Base-by-base conservation (phyloP, 208 protist genomes). In the Entamoeba invadens region DNA sequence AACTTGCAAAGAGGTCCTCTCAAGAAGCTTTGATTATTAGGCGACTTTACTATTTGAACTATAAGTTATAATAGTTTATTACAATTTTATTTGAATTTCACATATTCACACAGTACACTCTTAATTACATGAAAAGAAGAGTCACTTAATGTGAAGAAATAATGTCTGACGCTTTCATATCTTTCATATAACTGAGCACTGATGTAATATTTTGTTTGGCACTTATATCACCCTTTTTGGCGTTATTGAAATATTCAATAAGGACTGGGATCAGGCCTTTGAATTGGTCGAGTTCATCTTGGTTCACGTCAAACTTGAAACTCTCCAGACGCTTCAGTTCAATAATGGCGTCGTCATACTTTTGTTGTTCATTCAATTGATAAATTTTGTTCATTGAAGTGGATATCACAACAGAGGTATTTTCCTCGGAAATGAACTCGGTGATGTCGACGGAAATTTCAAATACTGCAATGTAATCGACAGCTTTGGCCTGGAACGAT, bases 1-100 rank as follows among this genome's bases (percentile, higher is more conserved):
- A 46, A 94, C 31, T 92, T 47, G 95, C 5, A 96, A 94, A 42
- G 95, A 96, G 68, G 93, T 96, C 18, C 44, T 96, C 6, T 94
- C 93, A 14, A 91, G 45, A 50, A 92, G 94, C 44, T 93, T 93
- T 93, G 94, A 96, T 93, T 95, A 94, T 92, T 95, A 94, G 31
- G 50, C 50, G 31, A 1, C 50, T n/a, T n/a, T n/a, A n/a, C n/a
- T n/a, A n/a, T n/a, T n/a, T n/a, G n/a, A n/a, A n/a, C n/a, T n/a
- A n/a, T n/a, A n/a, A n/a, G n/a, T n/a, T n/a, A n/a, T n/a, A n/a
- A n/a, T n/a, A n/a, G n/a, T n/a, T n/a, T n/a, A n/a, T n/a, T n/a
- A n/a, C n/a, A n/a, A n/a, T n/a, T n/a, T n/a, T n/a, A n/a, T n/a
- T n/a, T n/a, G n/a, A n/a, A n/a, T n/a, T n/a, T n/a, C n/a, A n/a